Conservation (phyloP, 2,329 filamentous ascomycete species). For the Aspergillus ustus region DNA sequence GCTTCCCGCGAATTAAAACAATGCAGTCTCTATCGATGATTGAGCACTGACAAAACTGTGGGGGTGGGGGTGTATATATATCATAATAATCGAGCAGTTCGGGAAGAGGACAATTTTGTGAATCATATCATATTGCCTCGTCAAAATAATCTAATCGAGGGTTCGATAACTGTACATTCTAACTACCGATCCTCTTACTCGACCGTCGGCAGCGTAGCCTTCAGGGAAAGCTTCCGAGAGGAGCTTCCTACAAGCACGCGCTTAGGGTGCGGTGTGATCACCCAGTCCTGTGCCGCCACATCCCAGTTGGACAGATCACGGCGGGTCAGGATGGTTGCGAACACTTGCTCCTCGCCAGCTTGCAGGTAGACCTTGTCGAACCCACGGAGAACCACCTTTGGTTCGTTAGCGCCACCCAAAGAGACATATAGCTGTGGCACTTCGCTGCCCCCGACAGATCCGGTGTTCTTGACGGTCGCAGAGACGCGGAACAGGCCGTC, state of each 20-base stretch:
- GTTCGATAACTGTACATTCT: not conserved
- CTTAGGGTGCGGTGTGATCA: slow-evolving; percentile 62
- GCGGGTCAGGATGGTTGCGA: slow-evolving; percentile 71
- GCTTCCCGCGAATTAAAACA: no score
- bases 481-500: slow-evolving; percentile 55
- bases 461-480: slow-evolving; percentile 58
- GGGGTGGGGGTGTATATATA: not conserved
- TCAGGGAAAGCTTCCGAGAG: slow-evolving; percentile 61
- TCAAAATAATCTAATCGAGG: not conserved
- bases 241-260: slow-evolving; percentile 64
- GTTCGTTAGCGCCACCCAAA: slow-evolving; percentile 77
- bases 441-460: slow-evolving; percentile 54
- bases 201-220: slow-evolving; percentile 39
- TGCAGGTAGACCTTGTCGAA: slow-evolving; percentile 79
- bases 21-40: no score
- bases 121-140: not conserved
- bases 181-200: slow-evolving; percentile 21
- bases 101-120: not conserved
- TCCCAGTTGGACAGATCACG: slow-evolving; percentile 92
- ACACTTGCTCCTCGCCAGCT: slow-evolving; percentile 69
- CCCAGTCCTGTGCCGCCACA: slow-evolving; percentile 78
- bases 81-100: not conserved
- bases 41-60: not conserved
- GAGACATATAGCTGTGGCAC: slow-evolving; percentile 70
- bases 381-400: slow-evolving; percentile 69